phyloP scores from a whole-genome alignment of 2,329 filamentous ascomycete genomes.

The Fusarium scirpi region DNA sequence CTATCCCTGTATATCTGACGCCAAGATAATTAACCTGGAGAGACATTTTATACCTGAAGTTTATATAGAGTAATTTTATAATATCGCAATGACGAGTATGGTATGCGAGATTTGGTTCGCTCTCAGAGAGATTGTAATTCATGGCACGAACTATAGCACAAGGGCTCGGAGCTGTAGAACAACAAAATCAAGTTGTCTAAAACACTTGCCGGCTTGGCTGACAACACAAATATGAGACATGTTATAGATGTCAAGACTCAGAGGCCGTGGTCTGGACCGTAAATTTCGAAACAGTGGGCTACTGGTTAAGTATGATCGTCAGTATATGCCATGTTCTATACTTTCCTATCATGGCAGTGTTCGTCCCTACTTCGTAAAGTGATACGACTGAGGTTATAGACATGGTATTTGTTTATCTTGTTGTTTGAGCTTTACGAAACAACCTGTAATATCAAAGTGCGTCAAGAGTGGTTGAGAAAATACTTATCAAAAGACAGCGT shows the following conservation, averaged over 20 bases:
- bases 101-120: background rate
- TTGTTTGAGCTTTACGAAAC: too few relatives aligned
- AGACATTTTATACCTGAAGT: background rate
- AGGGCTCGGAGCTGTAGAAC: background rate
- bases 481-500: too few relatives aligned
- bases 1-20: background rate
- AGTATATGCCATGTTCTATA: background rate
- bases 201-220: background rate
- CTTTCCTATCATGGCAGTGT: background rate
- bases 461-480: background rate
- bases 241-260: background rate
- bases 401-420: background rate
- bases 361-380: background rate
- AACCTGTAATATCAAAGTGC: background rate
- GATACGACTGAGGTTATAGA: background rate
- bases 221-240: background rate
- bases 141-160: background rate
- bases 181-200: background rate
- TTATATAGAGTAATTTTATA: background rate
- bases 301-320: background rate
- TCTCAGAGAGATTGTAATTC: background rate
- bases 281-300: background rate
- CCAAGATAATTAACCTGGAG: background rate
- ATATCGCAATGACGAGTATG: background rate
- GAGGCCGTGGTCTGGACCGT: too few relatives aligned